These are phyloP conservation scores for Detonula confervacea DNA, from an alignment of 352 stramenopile genomes.

Conservation along the genomic window DNA sequence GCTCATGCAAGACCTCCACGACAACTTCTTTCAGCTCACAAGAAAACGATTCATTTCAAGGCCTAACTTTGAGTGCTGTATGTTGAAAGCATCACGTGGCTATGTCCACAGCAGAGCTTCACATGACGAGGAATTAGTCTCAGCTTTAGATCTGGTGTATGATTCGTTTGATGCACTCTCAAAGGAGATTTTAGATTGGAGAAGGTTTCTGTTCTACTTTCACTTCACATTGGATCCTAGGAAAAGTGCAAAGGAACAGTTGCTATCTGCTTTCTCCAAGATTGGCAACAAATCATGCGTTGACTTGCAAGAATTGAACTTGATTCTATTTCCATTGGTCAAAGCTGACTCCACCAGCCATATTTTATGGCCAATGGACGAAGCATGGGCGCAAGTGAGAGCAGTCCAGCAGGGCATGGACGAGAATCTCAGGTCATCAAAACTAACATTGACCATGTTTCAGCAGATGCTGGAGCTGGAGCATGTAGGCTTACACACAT, in stretches of 20 bases:
- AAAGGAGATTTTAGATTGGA: constrained; percentile 41
- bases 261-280: constrained; percentile 35
- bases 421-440: constrained; percentile 14
- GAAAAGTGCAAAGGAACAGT: constrained; percentile 23
- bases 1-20: constrained; percentile 28
- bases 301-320: constrained; percentile 35
- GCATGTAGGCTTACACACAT: constrained; percentile 18
- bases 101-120: background rate
- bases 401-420: constrained; percentile 1
- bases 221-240: constrained; percentile 34
- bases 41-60: constrained; percentile 31
- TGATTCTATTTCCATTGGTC: constrained; percentile 41
- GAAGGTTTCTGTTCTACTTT: constrained; percentile 47
- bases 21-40: constrained; percentile 35
- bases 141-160: constrained; percentile 29
- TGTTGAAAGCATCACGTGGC: constrained; percentile 25
- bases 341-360: constrained; percentile 12
- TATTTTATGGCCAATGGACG: constrained; percentile 31
- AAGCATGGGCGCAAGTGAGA: constrained; percentile 24
- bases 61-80: constrained; percentile 37
- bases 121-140: constrained; percentile 1
- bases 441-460: constrained; percentile 35
- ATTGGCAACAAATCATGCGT: constrained; percentile 35
- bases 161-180: constrained; percentile 32
- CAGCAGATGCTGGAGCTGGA: constrained; percentile 33